Conservation (phyloP, 495 filamentous ascomycete genomes). For the Podospora comata region DNA sequence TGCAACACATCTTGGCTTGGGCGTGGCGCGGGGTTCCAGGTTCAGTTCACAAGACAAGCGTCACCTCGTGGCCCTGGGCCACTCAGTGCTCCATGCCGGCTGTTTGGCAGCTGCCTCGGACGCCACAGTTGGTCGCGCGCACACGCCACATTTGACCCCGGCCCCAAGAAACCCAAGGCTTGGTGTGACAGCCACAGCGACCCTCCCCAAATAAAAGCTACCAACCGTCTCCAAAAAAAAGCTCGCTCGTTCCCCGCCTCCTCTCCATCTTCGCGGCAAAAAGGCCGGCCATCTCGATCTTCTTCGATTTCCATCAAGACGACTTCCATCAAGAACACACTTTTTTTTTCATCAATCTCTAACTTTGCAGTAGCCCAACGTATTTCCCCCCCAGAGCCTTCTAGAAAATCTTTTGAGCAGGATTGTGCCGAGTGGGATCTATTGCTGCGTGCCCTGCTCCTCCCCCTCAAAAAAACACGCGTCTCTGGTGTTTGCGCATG, state of each 20-base stretch:
- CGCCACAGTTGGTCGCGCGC: neutral
- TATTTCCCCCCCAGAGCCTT: neutral
- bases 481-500: neutral
- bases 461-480: neutral
- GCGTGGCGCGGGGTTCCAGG: neutral
- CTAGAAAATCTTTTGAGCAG: neutral
- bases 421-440: conserved; percentile 1
- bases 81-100: neutral
- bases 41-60: neutral
- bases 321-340: neutral
- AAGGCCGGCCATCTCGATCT: neutral
- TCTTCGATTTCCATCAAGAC: neutral
- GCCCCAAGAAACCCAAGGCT: neutral
- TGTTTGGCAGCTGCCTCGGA: neutral
- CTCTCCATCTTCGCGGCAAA: neutral
- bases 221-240: neutral
- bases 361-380: conserved; percentile 5
- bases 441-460: neutral
- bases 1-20: neutral
- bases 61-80: too few relatives aligned
- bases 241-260: neutral
- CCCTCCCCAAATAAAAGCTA: neutral
- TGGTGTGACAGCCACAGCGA: neutral
- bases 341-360: conserved; percentile 13
- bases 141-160: neutral